Conservation (phyloP, 805 yeast genomes). For the Spathaspora passalidarum region DNA sequence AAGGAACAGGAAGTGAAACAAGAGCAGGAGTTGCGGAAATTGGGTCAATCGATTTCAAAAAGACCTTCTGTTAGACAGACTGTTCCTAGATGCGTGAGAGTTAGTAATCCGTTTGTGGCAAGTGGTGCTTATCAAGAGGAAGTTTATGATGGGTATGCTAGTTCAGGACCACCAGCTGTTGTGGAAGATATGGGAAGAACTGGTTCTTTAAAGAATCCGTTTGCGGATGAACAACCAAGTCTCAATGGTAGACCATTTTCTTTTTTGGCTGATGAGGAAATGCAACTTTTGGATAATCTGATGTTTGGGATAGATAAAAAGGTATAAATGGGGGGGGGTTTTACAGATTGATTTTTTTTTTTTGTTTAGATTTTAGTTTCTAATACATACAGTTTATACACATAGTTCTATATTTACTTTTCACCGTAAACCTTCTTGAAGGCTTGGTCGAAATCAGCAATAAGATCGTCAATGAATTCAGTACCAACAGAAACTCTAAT, state of each 20-base stretch:
- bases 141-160: constrained; percentile 23
- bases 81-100: constrained; percentile 8
- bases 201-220: constrained; percentile 5
- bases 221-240: background rate
- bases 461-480: constrained; percentile 87
- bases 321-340: background rate
- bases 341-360: background rate
- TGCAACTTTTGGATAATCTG: constrained; percentile 16
- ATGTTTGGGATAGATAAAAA: constrained; percentile 1
- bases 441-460: constrained; percentile 84
- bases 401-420: background rate
- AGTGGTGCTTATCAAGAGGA: constrained; percentile 19
- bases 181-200: background rate
- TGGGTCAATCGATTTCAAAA: constrained; percentile 35
- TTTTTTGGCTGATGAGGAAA: constrained; percentile 22
- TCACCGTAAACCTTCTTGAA: constrained; percentile 56
- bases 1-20: constrained; percentile 5
- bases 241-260: constrained; percentile 9
- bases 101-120: background rate
- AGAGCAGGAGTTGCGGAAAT: constrained; percentile 29
- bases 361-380: background rate
- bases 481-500: constrained; percentile 90
- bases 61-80: constrained; percentile 30
- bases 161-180: constrained; percentile 3
- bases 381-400: background rate